Base-by-base conservation (phyloP, 306 rosid genomes). In the Cucurbita maxima region DNA sequence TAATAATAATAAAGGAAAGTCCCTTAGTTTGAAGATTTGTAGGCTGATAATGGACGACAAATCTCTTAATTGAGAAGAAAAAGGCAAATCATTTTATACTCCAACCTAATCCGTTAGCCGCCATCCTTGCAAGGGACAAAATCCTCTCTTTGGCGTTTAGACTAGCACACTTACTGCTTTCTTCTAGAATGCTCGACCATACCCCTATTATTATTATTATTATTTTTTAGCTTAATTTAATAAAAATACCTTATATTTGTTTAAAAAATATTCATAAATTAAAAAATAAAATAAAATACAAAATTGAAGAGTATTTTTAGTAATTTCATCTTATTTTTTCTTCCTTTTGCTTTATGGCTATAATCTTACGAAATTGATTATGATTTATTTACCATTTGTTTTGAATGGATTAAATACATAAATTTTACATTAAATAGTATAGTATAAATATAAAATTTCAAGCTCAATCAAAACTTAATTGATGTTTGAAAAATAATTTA, bases 1-100 rank as follows among this genome's bases (percentile, higher is more conserved):
- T 30, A 30, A 19, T 18, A 25, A 48, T 12, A 25, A 13, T 6
- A 22, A 48, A 25, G 53, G 38, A 67, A 19, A 22, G 41, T 9
- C 58, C 10, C 57, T 48, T 69, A 50, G 14, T 50, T 52, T 70
- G 59, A 70, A 70, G 74, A 70, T 70, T 4, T 50, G 74, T 47
- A 30, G 58, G 74, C 74, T 50, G 74, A 70, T 25, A 70, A 36
- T 25, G 4, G 74, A 70, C 73, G 73, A 66, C 37, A 43, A 69
- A 45, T 11, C 40, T 34, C 10, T 25, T 25, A 22, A 44, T 20
- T 50, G 52, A 57, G 47, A 63, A 34, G 77, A 70, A 70, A 70
- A 70, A 16, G 45, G 22, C 58, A 70, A 70, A 50, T 50, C 44
- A 70, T 70, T 14, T 50, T 30, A 34, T 48, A 30, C 45, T 74